These are phyloP conservation scores for Fraxinus excelsior DNA, from an alignment of 257 asterid species.

Conservation along the genomic window DNA sequence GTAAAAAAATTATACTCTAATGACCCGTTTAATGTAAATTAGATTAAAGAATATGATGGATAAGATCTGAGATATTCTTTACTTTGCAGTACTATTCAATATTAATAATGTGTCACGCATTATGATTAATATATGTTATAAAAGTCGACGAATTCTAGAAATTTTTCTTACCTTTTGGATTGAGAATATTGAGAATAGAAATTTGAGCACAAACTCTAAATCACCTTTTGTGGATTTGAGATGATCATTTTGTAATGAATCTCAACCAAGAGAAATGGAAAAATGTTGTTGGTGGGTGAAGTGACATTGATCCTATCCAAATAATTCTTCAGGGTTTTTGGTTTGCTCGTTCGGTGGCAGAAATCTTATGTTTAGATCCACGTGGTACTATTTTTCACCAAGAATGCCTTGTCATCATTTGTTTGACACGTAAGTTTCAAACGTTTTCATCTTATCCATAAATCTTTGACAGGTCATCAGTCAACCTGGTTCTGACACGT, in stretches of 20 bases:
- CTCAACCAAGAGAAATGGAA: background rate
- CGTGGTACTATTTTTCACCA: slow-evolving; percentile 34
- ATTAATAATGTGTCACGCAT: too few species aligned
- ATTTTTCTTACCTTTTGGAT: too few species aligned
- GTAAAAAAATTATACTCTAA: too few species aligned
- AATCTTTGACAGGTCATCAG: slow-evolving; percentile 15
- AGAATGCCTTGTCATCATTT: slow-evolving; percentile 16
- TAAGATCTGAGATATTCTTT: too few species aligned
- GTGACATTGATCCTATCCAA: slow-evolving; percentile 41
- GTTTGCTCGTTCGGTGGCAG: slow-evolving; percentile 33
- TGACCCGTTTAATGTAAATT: too few species aligned
- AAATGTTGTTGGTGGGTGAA: background rate
- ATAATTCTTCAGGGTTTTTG: slow-evolving; percentile 10
- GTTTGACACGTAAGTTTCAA: background rate
- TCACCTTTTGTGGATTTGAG: background rate
- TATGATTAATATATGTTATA: too few species aligned
- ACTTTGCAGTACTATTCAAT: too few species aligned
- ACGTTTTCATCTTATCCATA: slow-evolving; percentile 17
- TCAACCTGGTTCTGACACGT: background rate
- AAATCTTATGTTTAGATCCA: slow-evolving; percentile 13
- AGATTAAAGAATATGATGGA: too few species aligned
- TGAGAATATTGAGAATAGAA: too few species aligned
- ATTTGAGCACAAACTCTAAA: background rate
- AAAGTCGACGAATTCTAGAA: too few species aligned
- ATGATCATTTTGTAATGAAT: background rate